phyloP scores from a whole-genome alignment of 2,329 filamentous ascomycete species.

The Elsinoe fawcettii region DNA sequence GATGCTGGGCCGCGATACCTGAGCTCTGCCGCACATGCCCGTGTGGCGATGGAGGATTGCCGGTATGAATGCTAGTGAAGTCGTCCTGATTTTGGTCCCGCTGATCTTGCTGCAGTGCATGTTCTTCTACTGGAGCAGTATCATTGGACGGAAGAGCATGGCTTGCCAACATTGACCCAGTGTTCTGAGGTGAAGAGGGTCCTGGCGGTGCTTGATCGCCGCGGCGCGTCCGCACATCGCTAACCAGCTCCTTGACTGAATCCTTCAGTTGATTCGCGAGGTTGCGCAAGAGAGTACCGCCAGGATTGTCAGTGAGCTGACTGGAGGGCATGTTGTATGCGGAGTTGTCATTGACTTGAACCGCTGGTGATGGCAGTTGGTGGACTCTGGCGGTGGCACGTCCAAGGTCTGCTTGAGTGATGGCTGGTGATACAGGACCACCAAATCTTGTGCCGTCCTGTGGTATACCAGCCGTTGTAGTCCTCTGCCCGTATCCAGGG shows the following conservation, averaged over 20 bases:
- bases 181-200: background rate
- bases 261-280: background rate
- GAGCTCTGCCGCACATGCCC: too few species aligned
- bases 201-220: background rate
- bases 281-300: background rate
- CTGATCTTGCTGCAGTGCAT: too few species aligned
- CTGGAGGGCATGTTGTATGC: background rate
- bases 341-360: background rate
- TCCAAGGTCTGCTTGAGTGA: background rate
- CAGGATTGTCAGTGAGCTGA: background rate
- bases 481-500: too few species aligned
- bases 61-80: too few species aligned
- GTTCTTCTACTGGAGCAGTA: background rate
- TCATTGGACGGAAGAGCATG: background rate
- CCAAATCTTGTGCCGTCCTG: background rate
- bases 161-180: background rate
- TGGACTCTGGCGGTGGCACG: background rate
- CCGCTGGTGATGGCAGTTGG: background rate
- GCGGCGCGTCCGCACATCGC: background rate
- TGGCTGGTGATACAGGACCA: background rate
- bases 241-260: background rate
- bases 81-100: too few species aligned
- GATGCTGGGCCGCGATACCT: too few species aligned
- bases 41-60: too few species aligned
- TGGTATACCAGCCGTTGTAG: background rate